Percentiles rank a stretch among this genome's conserved stretches.
Conservation (phyloP, 2,329 filamentous ascomycete genomes). For the Cladosporium halotolerans region DNA sequence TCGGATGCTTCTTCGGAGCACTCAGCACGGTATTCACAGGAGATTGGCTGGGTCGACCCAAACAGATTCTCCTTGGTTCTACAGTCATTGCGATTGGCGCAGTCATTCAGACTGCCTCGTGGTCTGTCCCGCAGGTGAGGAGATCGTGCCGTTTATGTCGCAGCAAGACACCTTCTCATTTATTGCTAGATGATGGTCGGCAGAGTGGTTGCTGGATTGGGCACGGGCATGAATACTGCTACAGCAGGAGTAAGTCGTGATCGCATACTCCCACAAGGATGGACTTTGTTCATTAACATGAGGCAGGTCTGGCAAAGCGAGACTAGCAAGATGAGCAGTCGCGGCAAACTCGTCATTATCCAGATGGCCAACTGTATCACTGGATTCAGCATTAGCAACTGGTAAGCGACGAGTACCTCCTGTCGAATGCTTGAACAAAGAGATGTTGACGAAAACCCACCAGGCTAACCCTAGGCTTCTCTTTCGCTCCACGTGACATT, state of each 20-base stretch:
- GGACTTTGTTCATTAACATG: not conserved
- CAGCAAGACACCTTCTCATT: no score
- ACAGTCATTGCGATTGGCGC: conserved; percentile 39
- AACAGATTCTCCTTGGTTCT: conserved; percentile 37
- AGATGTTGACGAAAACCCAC: no score
- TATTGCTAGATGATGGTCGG: conserved; percentile 37
- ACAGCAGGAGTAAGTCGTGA: conserved; percentile 33
- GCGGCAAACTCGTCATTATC: conserved; percentile 47
- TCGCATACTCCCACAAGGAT: not conserved
- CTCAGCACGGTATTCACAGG: conserved; percentile 37
- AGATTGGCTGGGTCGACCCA: conserved; percentile 39
- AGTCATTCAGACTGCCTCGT: conserved; percentile 37
- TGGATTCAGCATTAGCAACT: conserved; percentile 45
- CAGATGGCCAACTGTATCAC: conserved; percentile 47
- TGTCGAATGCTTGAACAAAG: not conserved
- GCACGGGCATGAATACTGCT: conserved; percentile 45
- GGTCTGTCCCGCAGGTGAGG: conserved; percentile 27
- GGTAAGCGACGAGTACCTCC: conserved; percentile 21
- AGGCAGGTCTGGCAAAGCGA: conserved; percentile 41
- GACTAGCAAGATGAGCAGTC: conserved; percentile 43
- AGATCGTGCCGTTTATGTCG: not conserved
- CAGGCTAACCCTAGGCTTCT: conserved; percentile 38
- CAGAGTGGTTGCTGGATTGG: conserved; percentile 41
- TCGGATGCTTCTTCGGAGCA: conserved; percentile 45
- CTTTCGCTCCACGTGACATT: conserved; percentile 36